These are phyloP conservation scores for Lecanicillium sp. DNA, from an alignment of 2,329 filamentous ascomycete species.

Conservation along the genomic window DNA sequence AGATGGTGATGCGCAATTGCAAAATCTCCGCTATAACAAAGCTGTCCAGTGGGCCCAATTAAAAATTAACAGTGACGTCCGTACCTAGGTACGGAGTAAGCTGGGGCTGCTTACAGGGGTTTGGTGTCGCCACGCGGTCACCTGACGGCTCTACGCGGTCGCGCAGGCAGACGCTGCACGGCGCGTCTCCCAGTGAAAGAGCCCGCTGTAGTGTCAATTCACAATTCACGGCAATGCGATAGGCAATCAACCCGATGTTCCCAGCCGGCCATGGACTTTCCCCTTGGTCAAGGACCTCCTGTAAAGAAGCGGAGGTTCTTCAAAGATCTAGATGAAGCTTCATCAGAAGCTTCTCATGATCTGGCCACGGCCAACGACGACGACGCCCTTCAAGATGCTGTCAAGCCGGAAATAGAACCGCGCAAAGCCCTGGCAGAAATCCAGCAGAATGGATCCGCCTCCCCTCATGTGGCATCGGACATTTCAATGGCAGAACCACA, in stretches of 20 bases:
- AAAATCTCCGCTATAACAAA: slow-evolving; percentile 4
- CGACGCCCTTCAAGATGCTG: slow-evolving; percentile 13
- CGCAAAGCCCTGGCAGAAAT: slow-evolving; percentile 9
- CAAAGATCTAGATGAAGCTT: slow-evolving; percentile 22
- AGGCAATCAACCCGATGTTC: slow-evolving; percentile 10
- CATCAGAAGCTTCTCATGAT: slow-evolving; percentile 12
- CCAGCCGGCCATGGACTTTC: slow-evolving; percentile 27
- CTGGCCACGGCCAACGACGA: slow-evolving; percentile 9
- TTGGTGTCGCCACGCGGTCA: slow-evolving; percentile 22
- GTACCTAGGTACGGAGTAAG: too few species aligned
- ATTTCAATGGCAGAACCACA: not conserved
- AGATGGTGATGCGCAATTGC: slow-evolving; percentile 11
- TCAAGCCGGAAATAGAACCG: slow-evolving; percentile 14
- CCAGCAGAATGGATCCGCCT: slow-evolving; percentile 9
- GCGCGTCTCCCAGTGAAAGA: slow-evolving; percentile 35
- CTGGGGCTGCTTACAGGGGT: not conserved
- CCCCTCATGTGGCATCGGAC: not conserved
- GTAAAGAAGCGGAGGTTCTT: slow-evolving; percentile 36
- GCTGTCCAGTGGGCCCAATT: not conserved
- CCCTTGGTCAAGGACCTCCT: slow-evolving; percentile 33
- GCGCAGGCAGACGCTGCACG: slow-evolving; percentile 19
- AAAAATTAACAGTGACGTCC: slow-evolving; percentile 6
- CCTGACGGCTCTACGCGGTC: slow-evolving; percentile 30
- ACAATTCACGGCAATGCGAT: slow-evolving; percentile 3
- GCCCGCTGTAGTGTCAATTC: not conserved